A percentile compares a stretch with the other conserved stretches of the same genome.
These are phyloP conservation scores for Cinchona pubescens DNA, from an alignment of 257 asterid genomes.

Conservation along the genomic window DNA sequence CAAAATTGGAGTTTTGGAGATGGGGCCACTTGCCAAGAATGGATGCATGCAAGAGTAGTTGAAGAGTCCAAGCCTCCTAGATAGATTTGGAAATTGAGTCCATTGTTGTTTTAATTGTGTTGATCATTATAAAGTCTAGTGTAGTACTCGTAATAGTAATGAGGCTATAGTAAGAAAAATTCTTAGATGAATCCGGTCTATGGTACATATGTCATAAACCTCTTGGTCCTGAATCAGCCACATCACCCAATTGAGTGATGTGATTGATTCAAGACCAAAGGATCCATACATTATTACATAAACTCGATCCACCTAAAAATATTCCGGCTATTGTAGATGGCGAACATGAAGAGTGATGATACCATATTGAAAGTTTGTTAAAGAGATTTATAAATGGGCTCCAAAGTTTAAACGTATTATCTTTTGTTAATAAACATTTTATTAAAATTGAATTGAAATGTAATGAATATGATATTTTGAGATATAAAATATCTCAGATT, in stretches of 20 bases:
- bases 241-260: no score
- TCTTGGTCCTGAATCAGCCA: no score
- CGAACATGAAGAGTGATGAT: background rate
- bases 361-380: background rate
- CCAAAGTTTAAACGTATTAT: background rate
- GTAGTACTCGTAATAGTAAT: background rate
- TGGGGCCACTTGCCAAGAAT: conserved; percentile 29
- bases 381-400: background rate
- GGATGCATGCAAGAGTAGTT: conserved; percentile 12
- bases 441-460: no score
- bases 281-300: no score
- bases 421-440: conserved; percentile 1
- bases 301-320: no score
- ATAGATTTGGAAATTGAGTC: conserved; percentile 9
- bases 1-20: conserved; percentile 39
- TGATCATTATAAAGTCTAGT: background rate
- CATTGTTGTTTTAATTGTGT: conserved; percentile 7
- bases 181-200: no score
- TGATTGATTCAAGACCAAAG: no score
- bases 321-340: no score
- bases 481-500: no score
- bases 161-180: no score
- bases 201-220: no score
- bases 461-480: no score
- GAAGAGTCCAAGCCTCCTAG: conserved; percentile 42